Percentiles rank a stretch among this genome's conserved stretches.
Conservation (phyloP, 2,329 filamentous ascomycete species). For the Lojkania enalia region DNA sequence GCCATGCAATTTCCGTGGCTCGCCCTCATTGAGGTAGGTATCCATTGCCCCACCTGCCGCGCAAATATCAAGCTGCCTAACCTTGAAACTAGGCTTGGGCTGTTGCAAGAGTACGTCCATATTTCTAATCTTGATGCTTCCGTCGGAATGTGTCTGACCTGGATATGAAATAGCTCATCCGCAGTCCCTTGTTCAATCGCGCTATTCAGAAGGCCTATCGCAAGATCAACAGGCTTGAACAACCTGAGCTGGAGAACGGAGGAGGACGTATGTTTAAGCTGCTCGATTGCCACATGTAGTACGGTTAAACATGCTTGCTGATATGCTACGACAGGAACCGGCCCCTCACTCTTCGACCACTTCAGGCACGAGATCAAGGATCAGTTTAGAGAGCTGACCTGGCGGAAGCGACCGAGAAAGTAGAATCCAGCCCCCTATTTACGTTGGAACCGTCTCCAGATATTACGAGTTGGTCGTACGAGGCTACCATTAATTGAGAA, state of each 20-base stretch:
- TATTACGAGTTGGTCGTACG: too few species aligned
- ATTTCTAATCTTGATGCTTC: not conserved
- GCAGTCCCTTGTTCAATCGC: conserved; percentile 59
- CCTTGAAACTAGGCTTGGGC: conserved; percentile 41
- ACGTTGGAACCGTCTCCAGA: too few species aligned
- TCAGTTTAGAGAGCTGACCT: conserved; percentile 48
- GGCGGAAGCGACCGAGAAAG: conserved; percentile 40
- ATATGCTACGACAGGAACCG: conserved; percentile 28
- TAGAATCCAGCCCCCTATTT: too few species aligned
- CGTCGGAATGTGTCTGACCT: conserved; percentile 10
- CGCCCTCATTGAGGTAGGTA: conserved; percentile 36
- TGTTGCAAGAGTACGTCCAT: conserved; percentile 36
- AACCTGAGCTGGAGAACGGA: conserved; percentile 43
- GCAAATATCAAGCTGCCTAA: conserved; percentile 24
- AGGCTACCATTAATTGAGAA: too few species aligned
- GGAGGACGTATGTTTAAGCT: conserved; percentile 51
- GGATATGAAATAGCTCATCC: conserved; percentile 49
- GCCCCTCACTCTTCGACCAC: conserved; percentile 51
- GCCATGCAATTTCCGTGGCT: conserved; percentile 35
- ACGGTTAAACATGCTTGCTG: not conserved
- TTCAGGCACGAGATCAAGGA: conserved; percentile 59
- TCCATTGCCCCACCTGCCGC: conserved; percentile 1
- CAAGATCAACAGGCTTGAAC: conserved; percentile 51
- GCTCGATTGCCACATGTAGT: not conserved
- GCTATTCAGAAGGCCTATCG: conserved; percentile 56